phyloP scores from a whole-genome alignment of 805 yeast species.

The Kluyveromyces aestuarii region DNA sequence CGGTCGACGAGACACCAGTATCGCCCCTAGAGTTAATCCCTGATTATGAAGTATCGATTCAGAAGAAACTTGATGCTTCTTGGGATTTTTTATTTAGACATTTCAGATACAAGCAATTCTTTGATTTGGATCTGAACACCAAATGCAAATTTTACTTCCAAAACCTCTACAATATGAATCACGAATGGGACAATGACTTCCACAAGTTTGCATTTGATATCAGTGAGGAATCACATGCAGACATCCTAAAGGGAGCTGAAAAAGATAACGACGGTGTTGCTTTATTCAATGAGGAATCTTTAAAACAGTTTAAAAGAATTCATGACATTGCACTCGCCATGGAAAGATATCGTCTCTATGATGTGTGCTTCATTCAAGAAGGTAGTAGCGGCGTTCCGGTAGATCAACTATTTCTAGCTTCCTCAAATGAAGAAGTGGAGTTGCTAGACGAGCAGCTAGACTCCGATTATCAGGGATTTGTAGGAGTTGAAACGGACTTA shows the following conservation, averaged over 20 bases:
- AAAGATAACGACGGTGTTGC: slow-evolving; percentile 3
- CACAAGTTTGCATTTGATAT: slow-evolving; percentile 6
- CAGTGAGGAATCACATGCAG: slow-evolving; percentile 2
- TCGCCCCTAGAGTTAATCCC: slow-evolving; percentile 14
- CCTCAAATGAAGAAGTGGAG: not conserved
- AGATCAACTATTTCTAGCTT: not conserved
- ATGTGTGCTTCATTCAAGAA: slow-evolving; percentile 12
- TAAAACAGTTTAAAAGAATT: slow-evolving; percentile 3
- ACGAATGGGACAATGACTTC: slow-evolving; percentile 12
- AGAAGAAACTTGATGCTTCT: slow-evolving; percentile 3
- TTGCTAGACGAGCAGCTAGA: not conserved
- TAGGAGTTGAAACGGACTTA: not conserved
- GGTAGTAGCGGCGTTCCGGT: not conserved
- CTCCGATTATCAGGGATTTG: not conserved
- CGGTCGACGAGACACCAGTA: slow-evolving; percentile 6
- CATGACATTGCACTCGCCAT: slow-evolving; percentile 7
- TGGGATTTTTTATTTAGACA: slow-evolving; percentile 6
- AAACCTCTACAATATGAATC: slow-evolving; percentile 10
- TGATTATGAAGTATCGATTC: slow-evolving; percentile 6
- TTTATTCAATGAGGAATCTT: slow-evolving; percentile 2
- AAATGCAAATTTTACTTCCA: slow-evolving; percentile 13
- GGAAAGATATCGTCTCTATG: slow-evolving; percentile 16
- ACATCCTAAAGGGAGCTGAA: not conserved
- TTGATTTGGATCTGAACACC: slow-evolving; percentile 6
- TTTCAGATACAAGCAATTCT: slow-evolving; percentile 5